phyloP scores from a whole-genome alignment of 352 stramenopile genomes.

The Thalassiosira hispida region DNA sequence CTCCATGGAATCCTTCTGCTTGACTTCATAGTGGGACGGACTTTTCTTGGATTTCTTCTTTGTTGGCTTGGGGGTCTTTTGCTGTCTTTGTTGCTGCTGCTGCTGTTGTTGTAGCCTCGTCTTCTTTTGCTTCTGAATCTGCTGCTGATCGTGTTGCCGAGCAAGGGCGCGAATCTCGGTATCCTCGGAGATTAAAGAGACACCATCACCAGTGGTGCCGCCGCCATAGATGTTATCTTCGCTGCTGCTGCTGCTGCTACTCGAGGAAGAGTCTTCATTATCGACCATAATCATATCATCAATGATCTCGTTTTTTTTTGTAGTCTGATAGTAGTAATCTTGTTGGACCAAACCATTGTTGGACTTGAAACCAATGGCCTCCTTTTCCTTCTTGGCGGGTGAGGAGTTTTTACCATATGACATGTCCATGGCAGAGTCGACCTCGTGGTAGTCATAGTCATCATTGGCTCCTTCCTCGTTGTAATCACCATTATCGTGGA shows the following conservation, averaged over 20 bases:
- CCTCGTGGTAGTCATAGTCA: not conserved
- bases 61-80: conserved; percentile 27
- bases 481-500: not conserved
- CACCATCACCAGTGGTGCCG: conserved; percentile 11
- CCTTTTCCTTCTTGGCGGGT: not conserved
- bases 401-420: not conserved
- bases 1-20: conserved; percentile 55
- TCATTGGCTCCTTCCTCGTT: not conserved
- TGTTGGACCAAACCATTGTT: conserved; percentile 11
- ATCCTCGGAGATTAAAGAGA: conserved; percentile 58
- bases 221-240: not conserved
- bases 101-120: not conserved
- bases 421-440: not conserved
- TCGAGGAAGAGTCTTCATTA: not conserved
- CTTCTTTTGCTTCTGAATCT: conserved; percentile 11
- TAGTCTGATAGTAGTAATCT: not conserved
- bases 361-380: conserved; percentile 15
- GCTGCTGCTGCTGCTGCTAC: not conserved
- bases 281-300: not conserved
- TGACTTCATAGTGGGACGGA: conserved; percentile 31
- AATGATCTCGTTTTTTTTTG: not conserved
- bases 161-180: conserved; percentile 21
- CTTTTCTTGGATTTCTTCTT: conserved; percentile 34
- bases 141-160: conserved; percentile 7
- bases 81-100: conserved; percentile 10